phyloP scores from a whole-genome alignment of 495 filamentous ascomycete species.

The Xanthoparmelia taractica region DNA sequence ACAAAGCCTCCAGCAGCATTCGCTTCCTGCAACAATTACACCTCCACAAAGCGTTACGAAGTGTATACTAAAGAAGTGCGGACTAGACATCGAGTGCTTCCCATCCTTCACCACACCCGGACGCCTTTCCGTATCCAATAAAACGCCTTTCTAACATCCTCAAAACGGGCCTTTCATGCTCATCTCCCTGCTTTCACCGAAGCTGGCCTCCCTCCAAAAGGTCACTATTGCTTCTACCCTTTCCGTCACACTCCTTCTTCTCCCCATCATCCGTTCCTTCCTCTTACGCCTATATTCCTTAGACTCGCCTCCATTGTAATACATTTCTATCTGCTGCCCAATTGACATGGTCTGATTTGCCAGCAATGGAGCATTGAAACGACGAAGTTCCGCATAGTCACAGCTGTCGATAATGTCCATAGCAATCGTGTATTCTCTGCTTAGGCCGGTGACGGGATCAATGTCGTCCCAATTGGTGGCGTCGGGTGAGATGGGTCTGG shows the following conservation, averaged over 20 bases:
- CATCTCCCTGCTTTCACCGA: not conserved
- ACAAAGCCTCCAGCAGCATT: not conserved
- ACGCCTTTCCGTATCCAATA: not conserved
- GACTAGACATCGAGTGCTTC: not conserved
- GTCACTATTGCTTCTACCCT: not conserved
- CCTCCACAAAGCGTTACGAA: not conserved
- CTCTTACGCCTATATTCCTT: not conserved
- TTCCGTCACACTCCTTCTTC: not conserved
- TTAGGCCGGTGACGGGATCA: not conserved
- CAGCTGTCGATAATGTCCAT: slow-evolving; percentile 13
- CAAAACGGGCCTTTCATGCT: not conserved
- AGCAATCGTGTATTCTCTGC: not conserved
- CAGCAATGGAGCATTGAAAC: not conserved
- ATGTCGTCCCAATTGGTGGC: not conserved
- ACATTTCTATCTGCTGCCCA: slow-evolving; percentile 6
- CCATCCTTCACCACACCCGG: not conserved
- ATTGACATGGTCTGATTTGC: not conserved
- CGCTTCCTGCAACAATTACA: not conserved
- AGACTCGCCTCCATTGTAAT: not conserved
- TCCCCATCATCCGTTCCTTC: not conserved
- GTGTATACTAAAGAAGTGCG: not conserved
- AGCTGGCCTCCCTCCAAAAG: not conserved
- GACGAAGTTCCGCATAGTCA: slow-evolving; percentile 1
- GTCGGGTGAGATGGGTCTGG: not conserved
- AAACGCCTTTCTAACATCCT: not conserved